phyloP scores from a whole-genome alignment of 177 flowering plant species.

The Vitis hybrid region DNA sequence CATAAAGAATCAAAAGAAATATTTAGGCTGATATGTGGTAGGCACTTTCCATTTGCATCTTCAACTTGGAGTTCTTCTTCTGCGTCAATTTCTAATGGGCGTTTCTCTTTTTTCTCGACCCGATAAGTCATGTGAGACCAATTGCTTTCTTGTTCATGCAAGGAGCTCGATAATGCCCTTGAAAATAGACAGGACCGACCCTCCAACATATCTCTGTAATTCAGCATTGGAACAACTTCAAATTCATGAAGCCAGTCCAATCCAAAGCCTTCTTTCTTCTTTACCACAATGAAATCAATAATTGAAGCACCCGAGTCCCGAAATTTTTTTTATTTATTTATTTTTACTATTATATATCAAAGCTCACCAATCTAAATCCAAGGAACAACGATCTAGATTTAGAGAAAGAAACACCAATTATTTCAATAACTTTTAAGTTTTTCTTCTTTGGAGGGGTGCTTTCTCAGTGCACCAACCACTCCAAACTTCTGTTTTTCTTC shows the following conservation, averaged over 20 bases:
- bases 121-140: constrained; percentile 44
- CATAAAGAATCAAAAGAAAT: too few species aligned
- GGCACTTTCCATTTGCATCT: constrained; percentile 34
- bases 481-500: too few species aligned
- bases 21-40: constrained; percentile 17
- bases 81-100: constrained; percentile 18
- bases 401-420: too few species aligned
- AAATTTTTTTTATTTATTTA: not conserved
- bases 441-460: too few species aligned
- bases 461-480: too few species aligned
- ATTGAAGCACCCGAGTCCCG: constrained; percentile 8
- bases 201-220: constrained; percentile 55
- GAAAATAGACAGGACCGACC: constrained; percentile 47
- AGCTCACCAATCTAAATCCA: constrained; percentile 21
- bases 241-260: constrained; percentile 11
- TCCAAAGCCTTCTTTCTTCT: constrained; percentile 18
- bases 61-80: constrained; percentile 1
- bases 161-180: constrained; percentile 40
- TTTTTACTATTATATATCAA: not conserved
- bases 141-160: constrained; percentile 36
- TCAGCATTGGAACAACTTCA: constrained; percentile 5
- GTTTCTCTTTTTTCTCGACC: constrained; percentile 29
- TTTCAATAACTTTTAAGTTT: too few species aligned
- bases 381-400: constrained; percentile 20
- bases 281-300: constrained; percentile 8